Conservation (phyloP, 139 green algal genomes). For the Yamagishiella unicocca region DNA sequence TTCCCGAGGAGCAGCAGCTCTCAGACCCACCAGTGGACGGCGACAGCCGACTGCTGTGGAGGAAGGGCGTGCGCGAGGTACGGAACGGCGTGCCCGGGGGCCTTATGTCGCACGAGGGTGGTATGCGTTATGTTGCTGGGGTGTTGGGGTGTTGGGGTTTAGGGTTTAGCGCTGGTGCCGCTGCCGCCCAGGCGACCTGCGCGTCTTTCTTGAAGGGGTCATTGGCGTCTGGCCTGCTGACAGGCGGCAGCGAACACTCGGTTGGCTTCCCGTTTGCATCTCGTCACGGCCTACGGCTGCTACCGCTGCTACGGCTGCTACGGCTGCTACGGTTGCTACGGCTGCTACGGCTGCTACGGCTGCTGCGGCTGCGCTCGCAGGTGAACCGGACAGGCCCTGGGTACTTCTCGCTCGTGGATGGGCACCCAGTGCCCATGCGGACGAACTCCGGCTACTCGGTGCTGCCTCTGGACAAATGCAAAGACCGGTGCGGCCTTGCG, state of each 20-base stretch:
- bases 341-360: too few relatives aligned
- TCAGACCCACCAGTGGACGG: neutral
- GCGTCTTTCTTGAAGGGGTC: neutral
- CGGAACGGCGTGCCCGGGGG: neutral
- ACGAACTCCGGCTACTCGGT: neutral
- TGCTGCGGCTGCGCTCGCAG: neutral
- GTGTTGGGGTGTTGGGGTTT: too few relatives aligned
- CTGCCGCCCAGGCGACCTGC: neutral
- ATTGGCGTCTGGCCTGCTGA: neutral
- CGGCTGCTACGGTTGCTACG: too few relatives aligned
- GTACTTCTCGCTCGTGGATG: neutral
- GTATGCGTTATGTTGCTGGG: neutral
- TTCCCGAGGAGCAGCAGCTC: neutral
- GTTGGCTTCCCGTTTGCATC: neutral
- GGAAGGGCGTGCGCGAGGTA: neutral
- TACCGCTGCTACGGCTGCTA: too few relatives aligned
- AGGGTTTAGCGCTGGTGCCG: neutral
- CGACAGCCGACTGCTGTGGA: neutral
- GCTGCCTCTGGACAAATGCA: conserved; percentile 7
- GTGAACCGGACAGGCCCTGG: neutral
- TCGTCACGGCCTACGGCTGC: neutral
- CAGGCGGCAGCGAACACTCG: neutral
- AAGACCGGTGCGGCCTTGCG: neutral
- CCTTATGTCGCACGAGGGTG: neutral
- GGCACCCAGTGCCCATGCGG: neutral